phyloP scores from a whole-genome alignment of 306 rosid genomes.

The Gastrolobium villosum region DNA sequence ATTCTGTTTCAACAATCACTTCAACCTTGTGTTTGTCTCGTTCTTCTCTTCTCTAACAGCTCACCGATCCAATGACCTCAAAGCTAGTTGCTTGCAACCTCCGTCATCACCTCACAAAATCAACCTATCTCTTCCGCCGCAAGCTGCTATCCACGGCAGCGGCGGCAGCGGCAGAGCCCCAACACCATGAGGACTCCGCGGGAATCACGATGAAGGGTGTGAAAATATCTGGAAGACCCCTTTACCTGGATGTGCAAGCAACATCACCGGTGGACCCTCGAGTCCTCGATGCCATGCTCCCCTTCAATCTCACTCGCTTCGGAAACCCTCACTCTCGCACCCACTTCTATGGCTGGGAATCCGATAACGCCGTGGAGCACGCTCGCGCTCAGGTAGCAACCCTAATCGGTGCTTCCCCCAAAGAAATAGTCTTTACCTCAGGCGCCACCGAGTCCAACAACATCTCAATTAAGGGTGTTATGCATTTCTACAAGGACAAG shows the following conservation, averaged over 20 bases:
- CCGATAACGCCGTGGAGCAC: constrained; percentile 84
- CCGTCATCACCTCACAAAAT: constrained; percentile 52
- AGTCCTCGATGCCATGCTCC: constrained; percentile 92
- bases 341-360: constrained; percentile 94
- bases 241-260: constrained; percentile 90
- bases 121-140: constrained; percentile 33
- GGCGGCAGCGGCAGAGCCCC: constrained; percentile 32
- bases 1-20: too few species aligned
- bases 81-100: constrained; percentile 65
- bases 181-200: constrained; percentile 52
- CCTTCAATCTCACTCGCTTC: constrained; percentile 68
- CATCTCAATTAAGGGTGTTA: constrained; percentile 81
- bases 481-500: constrained; percentile 89
- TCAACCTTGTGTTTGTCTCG: too few species aligned
- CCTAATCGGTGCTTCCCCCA: constrained; percentile 77
- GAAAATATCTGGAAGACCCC: constrained; percentile 79
- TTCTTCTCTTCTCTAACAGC: neutral
- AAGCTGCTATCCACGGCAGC: constrained; percentile 36
- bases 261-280: constrained; percentile 93
- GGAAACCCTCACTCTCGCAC: constrained; percentile 98
- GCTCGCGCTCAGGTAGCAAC: constrained; percentile 86
- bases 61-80: constrained; percentile 60
- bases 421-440: constrained; percentile 87
- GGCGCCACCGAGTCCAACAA: constrained; percentile 95
- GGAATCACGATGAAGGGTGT: constrained; percentile 86